These are phyloP conservation scores for Aspergillus steynii DNA, from an alignment of 495 filamentous ascomycete species.

Conservation along the genomic window DNA sequence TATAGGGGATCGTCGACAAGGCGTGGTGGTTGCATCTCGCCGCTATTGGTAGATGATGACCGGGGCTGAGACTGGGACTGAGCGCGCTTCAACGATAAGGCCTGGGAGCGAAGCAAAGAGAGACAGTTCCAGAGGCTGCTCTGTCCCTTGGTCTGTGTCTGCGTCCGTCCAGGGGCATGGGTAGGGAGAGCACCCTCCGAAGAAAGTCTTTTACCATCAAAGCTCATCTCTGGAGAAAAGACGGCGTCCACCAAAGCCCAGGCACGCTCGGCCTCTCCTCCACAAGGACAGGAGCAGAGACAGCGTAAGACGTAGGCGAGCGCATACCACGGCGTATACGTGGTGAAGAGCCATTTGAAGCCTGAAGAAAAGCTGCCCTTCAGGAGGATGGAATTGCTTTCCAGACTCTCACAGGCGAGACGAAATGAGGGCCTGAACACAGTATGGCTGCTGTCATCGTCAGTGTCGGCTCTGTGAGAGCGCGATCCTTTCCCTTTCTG, in stretches of 20 bases:
- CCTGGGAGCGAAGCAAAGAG: not conserved
- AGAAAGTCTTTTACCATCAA: not conserved
- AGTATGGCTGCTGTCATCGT: not conserved
- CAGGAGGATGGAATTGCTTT: not conserved
- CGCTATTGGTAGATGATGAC: too few species aligned
- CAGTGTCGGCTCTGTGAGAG: not conserved
- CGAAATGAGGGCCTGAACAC: not conserved
- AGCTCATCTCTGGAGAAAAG: not conserved
- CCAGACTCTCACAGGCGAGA: not conserved
- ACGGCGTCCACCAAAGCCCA: not conserved
- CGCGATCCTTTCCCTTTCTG: conserved; percentile 11
- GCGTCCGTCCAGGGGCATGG: too few species aligned
- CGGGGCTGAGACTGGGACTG: not conserved
- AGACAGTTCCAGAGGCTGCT: conserved; percentile 3
- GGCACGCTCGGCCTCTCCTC: not conserved
- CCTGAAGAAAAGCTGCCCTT: conserved; percentile 31
- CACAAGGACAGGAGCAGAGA: conserved; percentile 40
- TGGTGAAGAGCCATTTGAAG: conserved; percentile 57
- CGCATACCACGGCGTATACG: conserved; percentile 58
- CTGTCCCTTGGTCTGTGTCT: not conserved
- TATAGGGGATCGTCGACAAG: not conserved
- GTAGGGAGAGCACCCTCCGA: not conserved
- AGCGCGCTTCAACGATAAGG: not conserved
- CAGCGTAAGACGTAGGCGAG: conserved; percentile 54
- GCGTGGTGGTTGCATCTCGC: too few species aligned